Base-by-base conservation (phyloP, 2,329 filamentous ascomycete genomes). In the Fusarium sp. region DNA sequence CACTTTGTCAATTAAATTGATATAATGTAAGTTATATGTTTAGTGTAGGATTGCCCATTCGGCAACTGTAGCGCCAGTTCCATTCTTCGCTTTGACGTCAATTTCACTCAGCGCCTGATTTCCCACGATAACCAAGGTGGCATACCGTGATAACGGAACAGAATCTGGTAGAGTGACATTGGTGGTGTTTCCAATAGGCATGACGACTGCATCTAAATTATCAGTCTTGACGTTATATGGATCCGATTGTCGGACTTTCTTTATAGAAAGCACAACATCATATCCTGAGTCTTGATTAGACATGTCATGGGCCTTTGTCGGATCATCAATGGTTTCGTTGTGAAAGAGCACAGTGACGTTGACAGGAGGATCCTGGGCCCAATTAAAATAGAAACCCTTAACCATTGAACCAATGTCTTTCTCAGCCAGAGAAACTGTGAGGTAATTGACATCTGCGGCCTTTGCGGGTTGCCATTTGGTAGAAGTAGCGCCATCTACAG, bases 381-480 rank as follows among this genome's bases (percentile, higher is more conserved):
- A 62, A 1, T 62, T 44, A 3, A 62, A 60, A 7, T 62, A 62
- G 6, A 62, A 50, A 0, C 30, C 55, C 10, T 11, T 60, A 2
- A 62, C 37, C 4, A 10, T 13, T 1, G 30, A 30, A 13, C 55
- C 60, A 18, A 50, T 0, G 1, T 62, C 23, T 1, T 38, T 10
- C 3, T 15, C 14, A 1, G 30, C 60, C 1, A 60, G 13, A 0
- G 37, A 50, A 7, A 62, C 44, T 3, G 55, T 62, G 1, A 62
- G 9, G 18, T 23, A 44, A 7, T 38, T 60, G 15, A 50, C 2
- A 2, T 62, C 60, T 4, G 27, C 60, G 0, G 60, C 60, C 4
- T 44, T 62, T 2, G 55, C 32, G 10, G 60, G 60, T 10, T 60
- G 55, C 60, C 60, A 62, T 11, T 60, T 62, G 0, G 60, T 62